These are phyloP conservation scores for Neostapfia colusana DNA, from an alignment of 176 grass and related monocot genomes.

Conservation along the genomic window DNA sequence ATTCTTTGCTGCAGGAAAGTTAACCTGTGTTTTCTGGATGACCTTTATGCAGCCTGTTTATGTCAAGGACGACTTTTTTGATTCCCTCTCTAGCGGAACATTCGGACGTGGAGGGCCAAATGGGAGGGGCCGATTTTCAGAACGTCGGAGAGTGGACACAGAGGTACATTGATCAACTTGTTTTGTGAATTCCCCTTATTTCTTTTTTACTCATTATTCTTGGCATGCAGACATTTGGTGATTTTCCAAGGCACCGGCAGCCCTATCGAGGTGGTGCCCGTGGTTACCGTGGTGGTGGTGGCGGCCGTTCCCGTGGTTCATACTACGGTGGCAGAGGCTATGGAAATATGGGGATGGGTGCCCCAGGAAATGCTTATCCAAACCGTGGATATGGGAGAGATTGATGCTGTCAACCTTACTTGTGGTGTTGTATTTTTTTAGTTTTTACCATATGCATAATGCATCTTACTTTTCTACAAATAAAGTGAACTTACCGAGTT, in stretches of 20 bases:
- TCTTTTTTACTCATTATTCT: conserved; percentile 11
- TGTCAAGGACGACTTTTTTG: conserved; percentile 85
- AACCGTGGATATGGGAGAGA: conserved; percentile 41
- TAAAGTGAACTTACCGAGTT: conserved; percentile 23
- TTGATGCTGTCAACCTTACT: conserved; percentile 28
- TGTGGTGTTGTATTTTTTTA: conserved; percentile 38
- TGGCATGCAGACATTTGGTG: conserved; percentile 67
- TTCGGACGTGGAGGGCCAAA: conserved; percentile 64
- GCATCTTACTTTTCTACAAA: conserved; percentile 43
- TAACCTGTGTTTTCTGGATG: background rate
- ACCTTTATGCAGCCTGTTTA: conserved; percentile 61
- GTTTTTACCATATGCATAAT: conserved; percentile 23
- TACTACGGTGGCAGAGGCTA: conserved; percentile 67
- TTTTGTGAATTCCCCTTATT: background rate
- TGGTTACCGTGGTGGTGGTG: conserved; percentile 64
- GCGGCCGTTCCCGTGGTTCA: conserved; percentile 46
- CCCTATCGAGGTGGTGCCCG: conserved; percentile 49
- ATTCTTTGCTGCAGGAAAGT: background rate
- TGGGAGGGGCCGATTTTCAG: conserved; percentile 56
- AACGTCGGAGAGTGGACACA: conserved; percentile 70
- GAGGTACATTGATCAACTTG: conserved; percentile 41
- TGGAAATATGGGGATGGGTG: conserved; percentile 44
- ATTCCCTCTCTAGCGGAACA: conserved; percentile 65
- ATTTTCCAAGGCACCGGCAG: conserved; percentile 62
- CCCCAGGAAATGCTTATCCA: conserved; percentile 43